Conservation (phyloP, 2,329 filamentous ascomycete genomes). For the Ploettnerulaceae sp. region DNA sequence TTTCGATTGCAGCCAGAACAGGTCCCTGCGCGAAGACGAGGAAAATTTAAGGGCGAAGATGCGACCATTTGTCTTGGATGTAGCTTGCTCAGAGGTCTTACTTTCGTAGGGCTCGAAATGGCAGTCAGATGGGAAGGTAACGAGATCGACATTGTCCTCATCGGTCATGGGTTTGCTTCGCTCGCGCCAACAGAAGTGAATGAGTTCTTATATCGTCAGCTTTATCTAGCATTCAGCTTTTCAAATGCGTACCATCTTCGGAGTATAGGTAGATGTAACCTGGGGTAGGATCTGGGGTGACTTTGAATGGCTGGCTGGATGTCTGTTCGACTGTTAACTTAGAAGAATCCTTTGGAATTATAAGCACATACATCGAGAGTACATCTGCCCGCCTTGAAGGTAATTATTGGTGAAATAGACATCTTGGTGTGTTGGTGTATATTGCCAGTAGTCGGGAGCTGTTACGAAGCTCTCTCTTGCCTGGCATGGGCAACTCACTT, state of each 20-base stretch:
- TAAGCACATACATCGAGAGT: slow-evolving; percentile 66
- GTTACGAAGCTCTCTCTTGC: slow-evolving; percentile 16
- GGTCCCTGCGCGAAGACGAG: slow-evolving; percentile 82
- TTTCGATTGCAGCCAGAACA: slow-evolving; percentile 97
- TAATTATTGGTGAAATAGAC: slow-evolving; percentile 82
- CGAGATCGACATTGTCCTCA: slow-evolving; percentile 73
- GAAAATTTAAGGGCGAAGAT: slow-evolving; percentile 92
- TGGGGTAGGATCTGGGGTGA: slow-evolving; percentile 65
- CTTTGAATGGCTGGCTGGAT: slow-evolving; percentile 59
- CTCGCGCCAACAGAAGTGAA: slow-evolving; percentile 96
- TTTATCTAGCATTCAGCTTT: background rate
- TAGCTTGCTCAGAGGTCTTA: slow-evolving; percentile 50
- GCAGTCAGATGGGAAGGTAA: slow-evolving; percentile 89
- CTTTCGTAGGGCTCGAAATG: slow-evolving; percentile 84
- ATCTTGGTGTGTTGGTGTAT: slow-evolving; percentile 44
- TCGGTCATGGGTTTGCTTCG: slow-evolving; percentile 64
- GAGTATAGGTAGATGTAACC: slow-evolving; percentile 91
- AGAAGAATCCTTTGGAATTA: background rate
- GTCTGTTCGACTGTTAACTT: slow-evolving; percentile 36
- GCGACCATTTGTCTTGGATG: slow-evolving; percentile 73
- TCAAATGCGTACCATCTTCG: slow-evolving; percentile 66
- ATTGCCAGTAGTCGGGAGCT: slow-evolving; percentile 8
- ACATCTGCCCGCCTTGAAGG: slow-evolving; percentile 93
- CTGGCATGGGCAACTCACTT: too few relatives aligned
- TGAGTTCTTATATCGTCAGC: slow-evolving; percentile 55